Percentiles rank a stretch among this genome's conserved stretches.
Conservation (phyloP, 768 basidiomycete genomes). For the Tulasnella sp. region DNA sequence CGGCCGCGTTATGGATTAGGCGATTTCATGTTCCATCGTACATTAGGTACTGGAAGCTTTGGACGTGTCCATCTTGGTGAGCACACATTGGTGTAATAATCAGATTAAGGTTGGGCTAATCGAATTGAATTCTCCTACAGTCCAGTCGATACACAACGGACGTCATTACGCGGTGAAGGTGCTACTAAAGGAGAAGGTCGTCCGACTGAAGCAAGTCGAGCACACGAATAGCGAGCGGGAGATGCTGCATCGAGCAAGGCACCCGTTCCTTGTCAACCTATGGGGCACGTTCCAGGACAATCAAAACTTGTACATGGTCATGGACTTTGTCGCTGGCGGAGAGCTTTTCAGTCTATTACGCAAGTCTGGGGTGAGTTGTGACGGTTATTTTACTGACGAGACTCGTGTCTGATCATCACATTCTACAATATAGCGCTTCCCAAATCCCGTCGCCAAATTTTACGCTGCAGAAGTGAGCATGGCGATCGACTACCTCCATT, state of each 20-base stretch:
- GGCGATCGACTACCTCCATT: conserved; percentile 83
- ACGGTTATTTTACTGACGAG: not conserved
- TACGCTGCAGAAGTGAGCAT: conserved; percentile 93
- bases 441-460: conserved; percentile 95
- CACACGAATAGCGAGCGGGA: conserved; percentile 93
- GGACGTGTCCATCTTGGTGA: conserved; percentile 88
- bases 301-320: conserved; percentile 93
- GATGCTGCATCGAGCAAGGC: conserved; percentile 75
- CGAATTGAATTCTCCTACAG: too few relatives aligned
- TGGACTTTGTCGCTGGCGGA: conserved; percentile 94
- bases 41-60: conserved; percentile 90
- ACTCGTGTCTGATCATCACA: conserved; percentile 7
- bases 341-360: conserved; percentile 91
- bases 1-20: conserved; percentile 44
- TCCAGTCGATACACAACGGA: conserved; percentile 86
- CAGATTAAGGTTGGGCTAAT: too few relatives aligned
- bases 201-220: conserved; percentile 87
- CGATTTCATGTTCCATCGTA: conserved; percentile 74
- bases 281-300: conserved; percentile 94
- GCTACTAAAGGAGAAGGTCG: conserved; percentile 84
- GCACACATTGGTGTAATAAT: conserved; percentile 11
- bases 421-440: conserved; percentile 57
- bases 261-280: conserved; percentile 91
- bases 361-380: conserved; percentile 58
- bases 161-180: conserved; percentile 96